These are phyloP conservation scores for Fusarium burgessii DNA, from an alignment of 2,329 filamentous ascomycete species.

Conservation along the genomic window DNA sequence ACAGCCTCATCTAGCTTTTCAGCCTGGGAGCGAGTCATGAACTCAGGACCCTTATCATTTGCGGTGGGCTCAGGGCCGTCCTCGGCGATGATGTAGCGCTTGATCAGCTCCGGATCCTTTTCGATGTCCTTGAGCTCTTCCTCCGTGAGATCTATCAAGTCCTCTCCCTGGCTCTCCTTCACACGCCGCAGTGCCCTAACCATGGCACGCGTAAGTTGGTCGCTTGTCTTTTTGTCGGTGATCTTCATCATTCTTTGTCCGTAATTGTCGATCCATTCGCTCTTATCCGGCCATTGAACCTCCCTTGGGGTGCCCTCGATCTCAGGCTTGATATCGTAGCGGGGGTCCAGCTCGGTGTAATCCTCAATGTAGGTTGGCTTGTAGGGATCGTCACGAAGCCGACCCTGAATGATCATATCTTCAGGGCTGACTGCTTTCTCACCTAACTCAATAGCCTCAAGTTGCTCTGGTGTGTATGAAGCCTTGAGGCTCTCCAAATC, in stretches of 20 bases:
- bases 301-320: conserved; percentile 63
- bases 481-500: conserved; percentile 72
- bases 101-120: conserved; percentile 54
- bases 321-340: conserved; percentile 77
- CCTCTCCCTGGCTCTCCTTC: conserved; percentile 56
- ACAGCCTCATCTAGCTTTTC: conserved; percentile 55
- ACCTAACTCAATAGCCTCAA: conserved; percentile 83
- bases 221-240: conserved; percentile 57
- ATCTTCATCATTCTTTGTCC: conserved; percentile 59
- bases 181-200: conserved; percentile 57
- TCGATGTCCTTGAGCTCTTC: conserved; percentile 59
- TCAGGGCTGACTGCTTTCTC: conserved; percentile 80
- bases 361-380: conserved; percentile 83
- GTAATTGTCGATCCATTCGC: conserved; percentile 70
- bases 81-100: conserved; percentile 54
- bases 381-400: conserved; percentile 78
- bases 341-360: conserved; percentile 79
- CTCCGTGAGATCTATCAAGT: conserved; percentile 63
- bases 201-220: conserved; percentile 58
- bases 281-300: conserved; percentile 68
- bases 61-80: conserved; percentile 45
- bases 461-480: conserved; percentile 83
- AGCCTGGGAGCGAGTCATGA: conserved; percentile 52
- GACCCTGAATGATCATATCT: conserved; percentile 80
- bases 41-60: conserved; percentile 41